phyloP scores from a whole-genome alignment of 306 rosid genomes.

The Cucurbita pepo region DNA sequence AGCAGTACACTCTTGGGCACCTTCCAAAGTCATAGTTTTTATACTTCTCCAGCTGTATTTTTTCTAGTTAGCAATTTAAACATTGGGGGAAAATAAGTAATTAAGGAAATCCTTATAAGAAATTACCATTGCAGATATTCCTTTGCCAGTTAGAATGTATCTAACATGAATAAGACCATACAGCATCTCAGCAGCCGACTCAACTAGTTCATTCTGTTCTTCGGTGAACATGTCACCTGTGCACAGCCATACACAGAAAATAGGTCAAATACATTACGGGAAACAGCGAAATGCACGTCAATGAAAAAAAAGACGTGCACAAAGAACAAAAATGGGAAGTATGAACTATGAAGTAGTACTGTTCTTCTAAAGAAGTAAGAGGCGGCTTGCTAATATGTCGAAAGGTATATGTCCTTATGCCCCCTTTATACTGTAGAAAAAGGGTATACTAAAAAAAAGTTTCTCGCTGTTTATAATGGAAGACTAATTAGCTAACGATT shows the following conservation, averaged over 20 bases:
- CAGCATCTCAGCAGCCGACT: conserved; percentile 97
- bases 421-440: background rate
- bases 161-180: conserved; percentile 96
- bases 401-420: background rate
- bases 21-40: conserved; percentile 93
- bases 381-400: background rate
- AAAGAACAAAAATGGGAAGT: background rate
- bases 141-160: conserved; percentile 81
- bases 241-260: conserved; percentile 1
- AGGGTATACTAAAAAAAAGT: background rate
- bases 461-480: background rate
- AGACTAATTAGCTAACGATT: too few relatives aligned
- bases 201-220: conserved; percentile 92
- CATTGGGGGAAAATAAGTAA: background rate
- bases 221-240: conserved; percentile 90
- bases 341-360: background rate
- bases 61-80: background rate
- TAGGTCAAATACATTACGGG: background rate
- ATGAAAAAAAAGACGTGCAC: background rate
- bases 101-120: background rate
- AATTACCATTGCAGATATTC: conserved; percentile 87
- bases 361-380: background rate
- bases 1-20: conserved; percentile 96
- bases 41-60: conserved; percentile 71
- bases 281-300: background rate